Evolutionary conservation across 768 basidiomycete genomes (phyloP), one percentile per base, ranked within the genome.

Genomic region (Mycena olivaceomarginata): DNA sequence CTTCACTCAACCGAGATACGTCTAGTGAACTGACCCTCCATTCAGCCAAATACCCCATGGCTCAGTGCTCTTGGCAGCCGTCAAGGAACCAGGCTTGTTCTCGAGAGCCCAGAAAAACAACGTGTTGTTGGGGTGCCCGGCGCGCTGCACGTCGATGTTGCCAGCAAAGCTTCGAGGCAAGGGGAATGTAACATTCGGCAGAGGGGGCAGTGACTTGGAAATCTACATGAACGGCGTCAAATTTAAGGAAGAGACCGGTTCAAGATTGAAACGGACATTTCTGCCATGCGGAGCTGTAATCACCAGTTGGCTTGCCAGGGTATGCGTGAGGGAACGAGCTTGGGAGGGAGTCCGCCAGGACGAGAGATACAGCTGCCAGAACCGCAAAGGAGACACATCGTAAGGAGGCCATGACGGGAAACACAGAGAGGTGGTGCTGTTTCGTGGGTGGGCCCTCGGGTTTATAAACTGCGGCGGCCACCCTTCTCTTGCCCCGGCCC

Each of bases 1-100:
- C 45, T 57, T 66, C 45, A 65, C 11, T 65, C 12, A 60, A 3
- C 9, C 37, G 12, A 46, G 20, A 62, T 37, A 59, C 22, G 45
- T 62, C 64, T 59, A 64, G 46, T 60, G 59, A 56, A 82, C 91
- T 64, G 79, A 93, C 92, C 93, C 94, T 85, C 94, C 94, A 75
- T 94, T 94, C 37, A 95, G 82, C 93, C 93, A 95, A 56, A 95
- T 92, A 4, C 90, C 90, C 94, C 94, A 94, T 2, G 94, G 94
- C 22, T 92, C 86, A 16, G 82, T 86, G 20, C 80, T 82, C n/a
- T 82, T 77, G 60, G 71, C 81, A 12, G 81, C 84, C 12, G 91
- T 94, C 66, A 95, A 84, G 3, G 94, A 94, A 7, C 91, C 92
- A 20, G 85, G 80, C 0, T 84, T 83, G 43, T 90, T 91, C 79